Evolutionary conservation across 2,329 filamentous ascomycete genomes (phyloP).

Genomic region (Xylaria sp.): DNA sequence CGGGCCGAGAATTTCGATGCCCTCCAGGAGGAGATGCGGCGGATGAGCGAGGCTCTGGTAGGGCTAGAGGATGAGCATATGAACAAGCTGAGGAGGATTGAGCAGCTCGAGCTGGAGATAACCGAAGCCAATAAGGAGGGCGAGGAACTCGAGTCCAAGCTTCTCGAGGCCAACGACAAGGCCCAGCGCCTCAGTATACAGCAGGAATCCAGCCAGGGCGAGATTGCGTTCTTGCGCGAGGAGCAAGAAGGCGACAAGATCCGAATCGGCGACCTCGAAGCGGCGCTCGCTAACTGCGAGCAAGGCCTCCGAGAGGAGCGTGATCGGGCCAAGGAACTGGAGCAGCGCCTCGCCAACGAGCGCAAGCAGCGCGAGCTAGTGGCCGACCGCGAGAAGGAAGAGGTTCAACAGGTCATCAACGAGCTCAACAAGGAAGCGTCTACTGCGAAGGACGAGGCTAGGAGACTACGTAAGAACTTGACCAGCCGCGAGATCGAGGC

Average conservation of each 20-base stretch:
- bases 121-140: constrained; percentile 84
- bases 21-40: constrained; percentile 92
- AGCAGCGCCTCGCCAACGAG: constrained; percentile 77
- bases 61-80: constrained; percentile 88
- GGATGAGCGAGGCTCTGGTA: constrained; percentile 83
- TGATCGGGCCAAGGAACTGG: constrained; percentile 72
- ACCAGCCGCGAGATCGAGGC: constrained; percentile 86
- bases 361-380: constrained; percentile 84
- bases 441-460: constrained; percentile 81
- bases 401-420: constrained; percentile 90
- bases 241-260: constrained; percentile 98
- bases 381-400: constrained; percentile 87
- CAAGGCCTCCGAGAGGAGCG: constrained; percentile 81
- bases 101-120: constrained; percentile 81
- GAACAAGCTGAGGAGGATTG: constrained; percentile 75
- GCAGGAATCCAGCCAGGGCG: constrained; percentile 87
- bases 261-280: constrained; percentile 91
- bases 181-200: constrained; percentile 86
- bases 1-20: constrained; percentile 85
- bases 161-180: constrained; percentile 85
- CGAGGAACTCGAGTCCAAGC: constrained; percentile 80
- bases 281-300: constrained; percentile 77
- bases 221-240: constrained; percentile 92
- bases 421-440: constrained; percentile 86
- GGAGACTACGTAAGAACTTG: constrained; percentile 79